Evolutionary conservation across 352 stramenopile genomes (phyloP), one percentile per base, ranked within the genome.

Genomic region (Phytophthora sp.): DNA sequence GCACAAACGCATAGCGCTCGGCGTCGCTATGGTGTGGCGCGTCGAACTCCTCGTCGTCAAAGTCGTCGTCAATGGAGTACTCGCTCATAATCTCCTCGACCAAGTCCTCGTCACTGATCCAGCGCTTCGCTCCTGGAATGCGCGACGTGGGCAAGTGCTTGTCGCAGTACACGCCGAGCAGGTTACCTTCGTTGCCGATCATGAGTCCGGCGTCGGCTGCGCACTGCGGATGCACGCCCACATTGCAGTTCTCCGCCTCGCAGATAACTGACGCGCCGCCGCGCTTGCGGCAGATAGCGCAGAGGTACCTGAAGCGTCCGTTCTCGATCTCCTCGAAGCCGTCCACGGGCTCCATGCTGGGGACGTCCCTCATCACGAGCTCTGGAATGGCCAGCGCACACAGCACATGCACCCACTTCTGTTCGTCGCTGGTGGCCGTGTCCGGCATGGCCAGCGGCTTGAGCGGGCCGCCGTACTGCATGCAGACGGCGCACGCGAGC

Each of bases 341-440:
- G 48, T 95, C 84, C 4, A 95, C 79, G 0, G 87, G 87, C 46
- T 96, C 87, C 61, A 96, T 82, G 6, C 74, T 88, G 12, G 85
- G 85, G 13, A 94, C 84, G 52, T 96, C 87, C 26, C 88, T 72
- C 80, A 96, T 82, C 21, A 81, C 67, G 24, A 97, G 77, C 60
- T 97, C 89, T 4, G 89, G 89, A 49, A 97, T 94, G 38, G 82
- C 82, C 24, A 97, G 63, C 0, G 86, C 84, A 62, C 89, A 97
- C 18, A 94, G 60, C 21, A 91, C 78, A 55, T 97, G 89, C 15
- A 89, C 83, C 89, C 89, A 97, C 58, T 90, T 91, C 48, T 81
- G 76, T 8, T 91, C 82, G 9, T 89, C 56, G 49, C 24, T 53
- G 8, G 59, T 52, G 9, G 68, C 38, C 4, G 63, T 42, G 6